Base-by-base conservation (phyloP, 257 asterid genomes). In the Perilla frutescens region DNA sequence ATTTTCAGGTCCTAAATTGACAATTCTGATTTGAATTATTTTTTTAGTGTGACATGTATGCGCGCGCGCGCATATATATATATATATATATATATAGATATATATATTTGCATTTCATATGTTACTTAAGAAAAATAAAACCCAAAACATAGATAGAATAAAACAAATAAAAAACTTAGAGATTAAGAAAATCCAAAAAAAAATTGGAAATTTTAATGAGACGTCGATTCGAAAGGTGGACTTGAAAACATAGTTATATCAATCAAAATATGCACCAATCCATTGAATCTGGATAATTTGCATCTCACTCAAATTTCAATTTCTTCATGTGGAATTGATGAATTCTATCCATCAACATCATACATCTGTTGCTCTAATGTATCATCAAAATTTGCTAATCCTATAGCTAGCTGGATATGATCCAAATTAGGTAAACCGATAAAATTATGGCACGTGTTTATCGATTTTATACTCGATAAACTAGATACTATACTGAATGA, bases 281-380 rank as follows among this genome's bases (percentile, higher is more conserved):
- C 26, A 43, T 8, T 80, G 84, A 49, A 80, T 71, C 77, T 70
- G 67, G 81, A 50, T 73, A 51, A 11, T 57, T 15, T 75, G 56
- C 39, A 66, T 78, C 72, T 10, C 15, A 51, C 56, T 54, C 45
- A 20, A 53, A 31, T 14, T 43, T n/a, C 12, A 62, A 61, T 53
- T 69, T 62, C 64, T 63, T 10, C 70, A 48, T 61, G 37, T 34
- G 3, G 37, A 34, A 48, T 12, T 57, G 62, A 48, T 57, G 62
- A 48, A 55, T 71, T 62, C 55, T 14, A 5, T 58, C 74, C 59
- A 62, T 63, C 76, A 62, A 55, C 55, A 50, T 63, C 72, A 54
- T 40, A 20, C 2, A 53, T 13, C 4, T 12, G 11, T 44, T 36
- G 20, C n/a, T 13, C 9, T 43, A 51, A 2, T 47, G 0, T 47